Evolutionary conservation across 2,329 filamentous ascomycete genomes (phyloP), one percentile per base, ranked within the genome.

Genomic region (Calonectria hongkongensis): DNA sequence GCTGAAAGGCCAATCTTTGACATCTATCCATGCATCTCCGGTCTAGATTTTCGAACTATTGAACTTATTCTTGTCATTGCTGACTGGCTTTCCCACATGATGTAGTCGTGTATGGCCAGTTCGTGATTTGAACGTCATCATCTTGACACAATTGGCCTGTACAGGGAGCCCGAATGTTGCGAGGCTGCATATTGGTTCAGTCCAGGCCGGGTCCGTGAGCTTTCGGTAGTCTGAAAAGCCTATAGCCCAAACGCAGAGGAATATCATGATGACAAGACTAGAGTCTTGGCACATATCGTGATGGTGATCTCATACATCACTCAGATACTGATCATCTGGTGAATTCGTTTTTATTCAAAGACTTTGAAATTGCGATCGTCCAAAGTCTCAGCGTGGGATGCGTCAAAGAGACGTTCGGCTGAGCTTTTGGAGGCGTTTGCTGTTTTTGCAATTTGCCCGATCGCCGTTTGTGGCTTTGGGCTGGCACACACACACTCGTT

Each of bases 1-100:
- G 2, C 27, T 41, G 8, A 21, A 21, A 48, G 25, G 2, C 18
- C 25, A 18, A 10, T 5, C 4, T 10, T 41, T 16, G 7, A n/a
- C 51, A 28, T n/a, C 39, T 28, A 36, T 10, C 4, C 6, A 10
- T 5, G 7, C 43, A 54, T 30, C 16, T 10, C 5, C n/a, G 25
- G 45, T 36, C 63, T 47, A 48, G 63, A 43, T 9, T 30, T 25
- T 12, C 16, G 48, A 56, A n/a, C 72, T 74, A 76, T 74, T 56
- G 67, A 76, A 76, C 60, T 73, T 50, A 70, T 43, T 76, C 36
- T 0, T 15, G n/a, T 9, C 2, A 8, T n/a, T 10, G 21, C 15
- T 3, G 4, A 45, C 43, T 28, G n/a, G n/a, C n/a, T n/a, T n/a
- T n/a, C n/a, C n/a, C 30, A 0, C 5, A 43, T 66, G 27, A 60